A percentile compares a stretch with the other conserved stretches of the same genome.
Evolutionary conservation across 1,139 yeast genomes (phyloP).

Genomic region (Pichia sp.): DNA sequence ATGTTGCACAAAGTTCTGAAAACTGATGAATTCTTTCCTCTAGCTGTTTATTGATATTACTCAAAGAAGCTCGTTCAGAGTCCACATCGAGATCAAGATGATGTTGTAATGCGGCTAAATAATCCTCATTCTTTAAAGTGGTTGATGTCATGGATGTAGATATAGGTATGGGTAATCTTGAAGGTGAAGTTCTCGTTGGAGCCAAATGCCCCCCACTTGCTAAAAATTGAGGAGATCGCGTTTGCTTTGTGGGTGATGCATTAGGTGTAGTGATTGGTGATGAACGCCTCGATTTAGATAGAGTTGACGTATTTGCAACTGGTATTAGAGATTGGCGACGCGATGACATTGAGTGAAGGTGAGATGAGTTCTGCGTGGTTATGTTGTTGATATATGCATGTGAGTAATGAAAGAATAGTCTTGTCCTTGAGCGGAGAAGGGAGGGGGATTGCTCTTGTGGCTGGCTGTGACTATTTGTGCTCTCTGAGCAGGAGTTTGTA

Average conservation of each 20-base stretch:
- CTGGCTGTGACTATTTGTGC: too few species aligned
- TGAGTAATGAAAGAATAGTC: too few species aligned
- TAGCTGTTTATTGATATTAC: conserved; percentile 1
- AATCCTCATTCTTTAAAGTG: conserved; percentile 3
- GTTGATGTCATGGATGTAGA: too few species aligned
- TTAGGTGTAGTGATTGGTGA: conserved; percentile 6
- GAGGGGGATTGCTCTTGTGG: too few species aligned
- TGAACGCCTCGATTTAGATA: neutral
- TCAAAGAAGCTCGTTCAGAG: conserved; percentile 2
- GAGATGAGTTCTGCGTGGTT: too few species aligned
- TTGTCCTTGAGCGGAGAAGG: too few species aligned
- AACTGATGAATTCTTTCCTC: conserved; percentile 1
- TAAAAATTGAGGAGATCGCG: too few species aligned
- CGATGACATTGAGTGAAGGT: neutral
- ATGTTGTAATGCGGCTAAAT: conserved; percentile 4
- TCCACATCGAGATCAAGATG: conserved; percentile 6
- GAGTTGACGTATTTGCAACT: conserved; percentile 1
- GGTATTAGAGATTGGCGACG: conserved; percentile 6
- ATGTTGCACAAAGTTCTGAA: conserved; percentile 3
- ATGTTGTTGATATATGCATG: too few species aligned
- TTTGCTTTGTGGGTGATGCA: conserved; percentile 5
- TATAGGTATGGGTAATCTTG: conserved; percentile 4
- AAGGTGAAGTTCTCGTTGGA: conserved; percentile 6
- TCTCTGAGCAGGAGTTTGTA: too few species aligned
- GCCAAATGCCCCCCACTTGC: too few species aligned